Base-by-base conservation (phyloP, 1,284 basidiomycete genomes). In the Cryptococcus sp. region DNA sequence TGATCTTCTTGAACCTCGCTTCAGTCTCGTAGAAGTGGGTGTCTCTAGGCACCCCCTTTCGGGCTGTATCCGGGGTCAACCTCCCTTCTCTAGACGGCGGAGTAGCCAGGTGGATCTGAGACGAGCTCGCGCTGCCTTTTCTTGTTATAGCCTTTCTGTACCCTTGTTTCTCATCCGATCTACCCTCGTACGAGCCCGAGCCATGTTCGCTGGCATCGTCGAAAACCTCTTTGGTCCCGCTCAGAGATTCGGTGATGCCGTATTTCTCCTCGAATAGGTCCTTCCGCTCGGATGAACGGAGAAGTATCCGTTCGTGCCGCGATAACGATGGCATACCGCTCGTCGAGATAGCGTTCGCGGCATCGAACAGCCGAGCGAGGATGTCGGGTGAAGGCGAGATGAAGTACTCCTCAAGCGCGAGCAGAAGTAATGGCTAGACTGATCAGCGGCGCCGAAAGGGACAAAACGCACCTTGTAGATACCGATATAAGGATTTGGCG, bases 331-430 rank as follows among this genome's bases (percentile, higher is more conserved):
- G 95, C 50, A 91, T 87, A 5, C 83, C 84, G 15, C 86, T 85
- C n/a, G 92, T 83, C 69, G 96, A 87, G 83, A 99, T 90, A 6
- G 87, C 85, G 73, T 99, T 99, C 66, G 97, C 87, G 3, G 93
- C 87, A 67, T 96, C 91, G 75, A 93, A 98, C 4, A 99, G 83
- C 3, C 89, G 86, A 3, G 88, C 86, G 15, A 98, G 85, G 69
- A 90, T 90, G 66, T 92, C 90, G 72, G 92, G 87, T 0, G 91
- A 91, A 0, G 93, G 92, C 59, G 88, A 84, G 41, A 84, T 82
- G 77, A 96, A 93, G 80, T 98, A 99, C 78, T 97, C 92, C 74
- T 98, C 93, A 38, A 99, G 84, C 1, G 95, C 95, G 70, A 98
- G 88, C 0, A 97, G 81, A 4, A 99, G 84, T 39, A 96, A 86